Percentiles rank a stretch among this genome's conserved stretches.
Conservation (phyloP, 371 early-diverging fungal genomes). For the Gilbertella persicaria region DNA sequence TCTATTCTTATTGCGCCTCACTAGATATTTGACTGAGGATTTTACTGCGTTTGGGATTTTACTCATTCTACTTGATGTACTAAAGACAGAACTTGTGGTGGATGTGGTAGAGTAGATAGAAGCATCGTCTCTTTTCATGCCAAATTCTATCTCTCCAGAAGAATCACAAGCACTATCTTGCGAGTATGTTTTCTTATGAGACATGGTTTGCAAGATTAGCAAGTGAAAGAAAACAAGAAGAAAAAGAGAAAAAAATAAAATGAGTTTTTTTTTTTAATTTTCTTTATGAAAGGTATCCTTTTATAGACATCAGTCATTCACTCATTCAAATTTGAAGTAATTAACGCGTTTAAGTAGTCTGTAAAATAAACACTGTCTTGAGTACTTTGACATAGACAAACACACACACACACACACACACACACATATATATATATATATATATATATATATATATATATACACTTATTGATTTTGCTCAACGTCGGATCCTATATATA, state of each 20-base stretch:
- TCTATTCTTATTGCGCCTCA: constrained; percentile 15
- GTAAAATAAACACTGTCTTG: not conserved
- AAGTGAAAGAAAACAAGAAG: constrained; percentile 3
- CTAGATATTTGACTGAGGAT: constrained; percentile 39
- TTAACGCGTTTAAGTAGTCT: not conserved
- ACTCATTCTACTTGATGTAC: constrained; percentile 42
- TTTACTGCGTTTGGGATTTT: constrained; percentile 44
- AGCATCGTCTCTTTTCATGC: constrained; percentile 23
- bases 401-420: not conserved
- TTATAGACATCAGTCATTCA: not conserved
- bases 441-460: not conserved
- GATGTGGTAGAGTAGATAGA: constrained; percentile 43
- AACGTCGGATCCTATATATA: too few species aligned
- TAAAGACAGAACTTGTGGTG: constrained; percentile 40
- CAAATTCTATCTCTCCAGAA: not conserved
- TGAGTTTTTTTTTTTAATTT: not conserved
- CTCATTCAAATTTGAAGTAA: not conserved
- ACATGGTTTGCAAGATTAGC: not conserved
- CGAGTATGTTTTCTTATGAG: constrained; percentile 2
- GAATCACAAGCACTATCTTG: constrained; percentile 17
- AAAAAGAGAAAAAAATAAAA: constrained; percentile 3
- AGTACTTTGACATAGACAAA: not conserved
- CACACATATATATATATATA: not conserved
- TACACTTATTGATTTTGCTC: too few species aligned
- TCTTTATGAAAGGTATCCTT: not conserved